These are phyloP conservation scores for Globisporangium nunn DNA, from an alignment of 352 stramenopile species.

Conservation along the genomic window DNA sequence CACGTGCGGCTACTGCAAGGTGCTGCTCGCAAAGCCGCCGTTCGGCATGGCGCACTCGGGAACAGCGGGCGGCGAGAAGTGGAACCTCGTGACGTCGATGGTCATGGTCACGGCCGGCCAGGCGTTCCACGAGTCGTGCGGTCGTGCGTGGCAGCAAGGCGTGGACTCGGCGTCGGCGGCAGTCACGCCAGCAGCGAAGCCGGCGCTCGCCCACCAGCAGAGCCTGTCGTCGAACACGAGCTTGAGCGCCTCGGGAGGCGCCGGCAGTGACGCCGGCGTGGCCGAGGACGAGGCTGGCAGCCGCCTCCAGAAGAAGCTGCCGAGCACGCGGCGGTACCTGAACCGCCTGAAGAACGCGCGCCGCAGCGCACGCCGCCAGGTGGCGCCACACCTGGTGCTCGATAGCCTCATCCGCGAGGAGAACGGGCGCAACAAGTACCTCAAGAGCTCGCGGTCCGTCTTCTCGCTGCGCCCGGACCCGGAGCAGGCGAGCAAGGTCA, in stretches of 20 bases:
- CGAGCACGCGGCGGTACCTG: slow-evolving; percentile 74
- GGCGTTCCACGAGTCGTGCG: slow-evolving; percentile 83
- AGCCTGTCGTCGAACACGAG: slow-evolving; percentile 24
- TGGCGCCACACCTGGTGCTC: slow-evolving; percentile 67
- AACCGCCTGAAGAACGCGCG: slow-evolving; percentile 72
- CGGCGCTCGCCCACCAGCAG: slow-evolving; percentile 25
- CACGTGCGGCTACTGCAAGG: slow-evolving; percentile 75
- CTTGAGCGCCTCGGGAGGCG: slow-evolving; percentile 16
- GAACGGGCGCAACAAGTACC: slow-evolving; percentile 72
- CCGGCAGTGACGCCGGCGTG: background rate
- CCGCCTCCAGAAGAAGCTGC: slow-evolving; percentile 66
- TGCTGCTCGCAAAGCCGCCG: slow-evolving; percentile 70
- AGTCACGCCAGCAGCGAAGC: slow-evolving; percentile 9
- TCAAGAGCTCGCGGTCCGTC: slow-evolving; percentile 73
- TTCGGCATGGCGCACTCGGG: slow-evolving; percentile 82
- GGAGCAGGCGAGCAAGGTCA: slow-evolving; percentile 69
- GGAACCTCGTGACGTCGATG: slow-evolving; percentile 80
- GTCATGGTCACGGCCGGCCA: slow-evolving; percentile 74
- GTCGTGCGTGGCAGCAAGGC: slow-evolving; percentile 77
- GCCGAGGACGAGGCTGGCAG: slow-evolving; percentile 45
- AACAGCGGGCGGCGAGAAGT: slow-evolving; percentile 60
- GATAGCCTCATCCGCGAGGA: slow-evolving; percentile 79
- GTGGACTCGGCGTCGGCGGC: slow-evolving; percentile 27
- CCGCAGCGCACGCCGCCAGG: slow-evolving; percentile 45
- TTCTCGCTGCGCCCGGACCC: slow-evolving; percentile 69